A percentile compares a stretch with the other conserved stretches of the same genome.
Conservation (phyloP, 768 basidiomycete species). For the Tricholomella constricta region DNA sequence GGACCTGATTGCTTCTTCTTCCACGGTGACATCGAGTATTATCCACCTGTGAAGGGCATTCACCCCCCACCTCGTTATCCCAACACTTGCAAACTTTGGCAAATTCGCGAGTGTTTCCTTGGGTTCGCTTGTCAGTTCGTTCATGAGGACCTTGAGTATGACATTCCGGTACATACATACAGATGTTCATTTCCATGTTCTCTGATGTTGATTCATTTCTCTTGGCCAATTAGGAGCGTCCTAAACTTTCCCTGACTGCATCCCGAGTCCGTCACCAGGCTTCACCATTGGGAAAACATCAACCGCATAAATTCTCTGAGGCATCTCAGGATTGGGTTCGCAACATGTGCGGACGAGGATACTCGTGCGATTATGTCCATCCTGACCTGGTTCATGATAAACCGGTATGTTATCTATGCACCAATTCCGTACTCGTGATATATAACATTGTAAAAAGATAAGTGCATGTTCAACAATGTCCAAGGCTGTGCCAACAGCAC, state of each 20-base stretch:
- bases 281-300: slow-evolving; percentile 5
- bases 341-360: no score
- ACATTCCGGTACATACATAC: slow-evolving; percentile 3
- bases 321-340: slow-evolving; percentile 18
- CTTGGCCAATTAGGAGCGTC: not conserved
- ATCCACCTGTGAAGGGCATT: slow-evolving; percentile 16
- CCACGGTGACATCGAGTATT: slow-evolving; percentile 18
- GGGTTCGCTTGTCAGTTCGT: slow-evolving; percentile 13
- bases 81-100: slow-evolving; percentile 4
- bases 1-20: slow-evolving; percentile 13
- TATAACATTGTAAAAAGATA: no score
- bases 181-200: not conserved
- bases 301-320: slow-evolving; percentile 18
- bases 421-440: no score
- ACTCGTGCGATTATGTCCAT: no score
- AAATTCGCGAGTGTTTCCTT: slow-evolving; percentile 2
- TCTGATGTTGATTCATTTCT: not conserved
- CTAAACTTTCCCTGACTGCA: not conserved
- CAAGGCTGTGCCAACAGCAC: not conserved
- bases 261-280: no score
- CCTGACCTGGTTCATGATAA: no score
- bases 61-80: slow-evolving; percentile 17
- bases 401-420: no score
- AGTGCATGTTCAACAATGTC: not conserved
- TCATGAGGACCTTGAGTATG: slow-evolving; percentile 16